Evolutionary conservation across 352 stramenopile species (phyloP).

Genomic region (Globisporangium heterothallicum): DNA sequence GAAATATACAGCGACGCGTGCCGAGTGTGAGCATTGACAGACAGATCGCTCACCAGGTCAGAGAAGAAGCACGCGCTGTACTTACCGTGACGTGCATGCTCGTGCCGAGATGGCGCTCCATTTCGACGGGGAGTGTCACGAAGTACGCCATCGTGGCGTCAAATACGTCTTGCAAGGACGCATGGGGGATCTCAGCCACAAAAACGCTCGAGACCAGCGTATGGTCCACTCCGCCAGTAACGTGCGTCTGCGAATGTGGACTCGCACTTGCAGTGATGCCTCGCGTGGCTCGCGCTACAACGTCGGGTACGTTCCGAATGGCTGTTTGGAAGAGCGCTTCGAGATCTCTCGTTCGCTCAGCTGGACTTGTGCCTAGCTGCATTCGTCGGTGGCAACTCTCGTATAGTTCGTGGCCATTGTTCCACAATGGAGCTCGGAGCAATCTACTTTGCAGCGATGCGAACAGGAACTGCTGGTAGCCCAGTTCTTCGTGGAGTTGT

Average conservation of each 20-base stretch:
- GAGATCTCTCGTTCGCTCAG: not conserved
- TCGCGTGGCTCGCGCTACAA: not conserved
- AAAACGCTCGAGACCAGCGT: conserved; percentile 34
- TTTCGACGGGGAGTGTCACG: conserved; percentile 15
- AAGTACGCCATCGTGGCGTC: conserved; percentile 25
- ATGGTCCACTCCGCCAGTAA: conserved; percentile 23
- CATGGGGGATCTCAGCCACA: conserved; percentile 30
- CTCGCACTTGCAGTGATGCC: not conserved
- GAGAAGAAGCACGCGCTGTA: not conserved
- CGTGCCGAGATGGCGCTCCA: conserved; percentile 32
- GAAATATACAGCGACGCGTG: too few species aligned
- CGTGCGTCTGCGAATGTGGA: not conserved
- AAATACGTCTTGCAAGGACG: conserved; percentile 31
- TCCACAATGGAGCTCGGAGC: not conserved
- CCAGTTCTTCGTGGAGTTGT: not conserved
- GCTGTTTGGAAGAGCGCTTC: not conserved
- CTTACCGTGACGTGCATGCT: conserved; percentile 9
- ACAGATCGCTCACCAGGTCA: too few species aligned
- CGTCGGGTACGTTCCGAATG: not conserved
- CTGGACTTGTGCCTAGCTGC: not conserved
- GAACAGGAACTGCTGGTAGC: not conserved
- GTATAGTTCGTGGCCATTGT: not conserved
- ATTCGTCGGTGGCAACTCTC: not conserved
- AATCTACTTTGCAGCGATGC: not conserved
- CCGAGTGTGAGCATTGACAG: too few species aligned